Percentiles rank a stretch among this genome's conserved stretches.
These are phyloP conservation scores for Boletus sp. DNA, from an alignment of 1,284 basidiomycete genomes.

Conservation along the genomic window DNA sequence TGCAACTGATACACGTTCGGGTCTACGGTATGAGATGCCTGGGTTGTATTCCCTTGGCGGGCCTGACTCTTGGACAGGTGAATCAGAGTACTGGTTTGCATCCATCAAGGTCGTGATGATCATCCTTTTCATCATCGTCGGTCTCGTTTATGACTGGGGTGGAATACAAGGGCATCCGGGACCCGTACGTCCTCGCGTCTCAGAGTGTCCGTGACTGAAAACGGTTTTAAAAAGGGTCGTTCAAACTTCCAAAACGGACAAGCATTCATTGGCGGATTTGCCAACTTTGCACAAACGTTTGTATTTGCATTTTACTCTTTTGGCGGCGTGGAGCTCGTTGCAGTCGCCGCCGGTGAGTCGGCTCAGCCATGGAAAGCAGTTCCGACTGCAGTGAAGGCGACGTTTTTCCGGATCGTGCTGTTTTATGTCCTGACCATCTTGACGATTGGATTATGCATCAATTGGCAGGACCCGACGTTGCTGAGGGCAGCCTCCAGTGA, in stretches of 20 bases:
- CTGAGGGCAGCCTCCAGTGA: constrained; percentile 49
- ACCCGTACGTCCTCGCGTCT: constrained; percentile 39
- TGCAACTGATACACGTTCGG: constrained; percentile 50
- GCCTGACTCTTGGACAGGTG: constrained; percentile 40
- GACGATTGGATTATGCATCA: constrained; percentile 60
- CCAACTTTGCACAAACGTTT: constrained; percentile 56
- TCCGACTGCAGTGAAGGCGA: constrained; percentile 69
- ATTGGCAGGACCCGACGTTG: constrained; percentile 52
- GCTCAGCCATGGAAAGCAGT: constrained; percentile 62
- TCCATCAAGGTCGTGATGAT: constrained; percentile 60
- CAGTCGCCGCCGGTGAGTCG: constrained; percentile 64
- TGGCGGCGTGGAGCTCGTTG: constrained; percentile 76
- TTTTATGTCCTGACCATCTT: constrained; percentile 64
- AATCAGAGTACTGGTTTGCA: constrained; percentile 56
- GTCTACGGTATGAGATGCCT: constrained; percentile 46
- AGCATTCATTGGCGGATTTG: constrained; percentile 58
- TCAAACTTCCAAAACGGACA: constrained; percentile 55
- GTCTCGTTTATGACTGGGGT: constrained; percentile 61
- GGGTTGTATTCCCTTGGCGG: not conserved
- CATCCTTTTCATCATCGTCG: constrained; percentile 56
- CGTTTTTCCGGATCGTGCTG: constrained; percentile 67
- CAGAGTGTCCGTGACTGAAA: not conserved
- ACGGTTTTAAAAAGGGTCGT: constrained; percentile 44
- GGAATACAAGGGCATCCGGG: constrained; percentile 57
- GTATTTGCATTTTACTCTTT: constrained; percentile 71